Evolutionary conservation across 2,329 filamentous ascomycete species (phyloP).

Genomic region (Triangularia setosa): DNA sequence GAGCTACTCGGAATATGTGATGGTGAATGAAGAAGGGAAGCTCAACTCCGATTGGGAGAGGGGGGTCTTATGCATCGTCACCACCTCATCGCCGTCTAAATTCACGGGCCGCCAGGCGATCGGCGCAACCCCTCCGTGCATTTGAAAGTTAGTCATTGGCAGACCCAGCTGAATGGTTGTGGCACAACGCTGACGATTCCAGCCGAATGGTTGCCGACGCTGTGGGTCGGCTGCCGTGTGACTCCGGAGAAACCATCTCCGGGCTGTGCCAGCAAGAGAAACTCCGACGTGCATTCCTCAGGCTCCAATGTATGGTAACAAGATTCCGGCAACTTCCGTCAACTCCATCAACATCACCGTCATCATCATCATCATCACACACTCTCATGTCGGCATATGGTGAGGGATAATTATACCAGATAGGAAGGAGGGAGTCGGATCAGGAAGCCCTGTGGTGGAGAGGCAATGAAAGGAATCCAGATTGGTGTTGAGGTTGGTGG

Average conservation of each 20-base stretch:
- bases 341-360: neutral
- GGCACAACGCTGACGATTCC: neutral
- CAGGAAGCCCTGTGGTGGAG: neutral
- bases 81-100: neutral
- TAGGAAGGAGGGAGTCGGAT: neutral
- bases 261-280: neutral
- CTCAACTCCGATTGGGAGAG: neutral
- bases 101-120: neutral
- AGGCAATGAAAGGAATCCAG: neutral
- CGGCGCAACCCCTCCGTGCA: neutral
- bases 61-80: neutral
- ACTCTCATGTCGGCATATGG: neutral
- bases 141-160: neutral
- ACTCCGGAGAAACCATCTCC: neutral
- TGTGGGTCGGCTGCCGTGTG: neutral
- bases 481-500: neutral
- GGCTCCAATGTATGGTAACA: neutral
- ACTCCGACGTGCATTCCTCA: neutral
- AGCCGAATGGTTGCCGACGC: neutral
- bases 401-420: neutral
- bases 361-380: neutral
- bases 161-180: neutral
- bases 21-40: neutral
- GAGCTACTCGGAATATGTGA: neutral
- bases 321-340: neutral